Percentiles rank a stretch among this genome's conserved stretches.
Evolutionary conservation across 176 grass and related monocot genomes (phyloP).

Genomic region (Phyllostachys edulis): DNA sequence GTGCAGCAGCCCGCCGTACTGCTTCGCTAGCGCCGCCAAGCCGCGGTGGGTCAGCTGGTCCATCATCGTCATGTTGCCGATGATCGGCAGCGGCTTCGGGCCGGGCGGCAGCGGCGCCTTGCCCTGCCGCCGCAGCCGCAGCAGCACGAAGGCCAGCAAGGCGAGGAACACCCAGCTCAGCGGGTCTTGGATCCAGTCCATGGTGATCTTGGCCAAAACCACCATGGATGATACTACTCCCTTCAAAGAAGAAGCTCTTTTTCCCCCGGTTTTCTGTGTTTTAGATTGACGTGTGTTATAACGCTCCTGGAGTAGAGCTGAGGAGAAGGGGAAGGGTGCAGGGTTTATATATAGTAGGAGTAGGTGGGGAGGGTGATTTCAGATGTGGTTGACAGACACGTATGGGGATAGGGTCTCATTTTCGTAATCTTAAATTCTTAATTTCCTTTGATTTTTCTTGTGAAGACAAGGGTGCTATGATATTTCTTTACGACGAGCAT

Average conservation of each 20-base stretch:
- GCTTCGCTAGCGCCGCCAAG: conserved; percentile 60
- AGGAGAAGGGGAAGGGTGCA: neutral
- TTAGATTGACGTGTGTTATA: neutral
- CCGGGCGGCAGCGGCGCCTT: conserved; percentile 71
- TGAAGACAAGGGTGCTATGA: neutral
- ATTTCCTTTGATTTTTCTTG: neutral
- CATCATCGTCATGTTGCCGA: conserved; percentile 98
- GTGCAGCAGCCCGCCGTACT: conserved; percentile 68
- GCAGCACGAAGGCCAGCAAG: conserved; percentile 33
- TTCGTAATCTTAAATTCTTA: neutral
- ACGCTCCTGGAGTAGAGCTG: conserved; percentile 44
- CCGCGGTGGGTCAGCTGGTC: conserved; percentile 95
- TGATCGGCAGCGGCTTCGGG: conserved; percentile 60
- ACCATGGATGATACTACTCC: neutral
- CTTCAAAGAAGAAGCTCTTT: neutral
- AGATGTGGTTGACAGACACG: neutral
- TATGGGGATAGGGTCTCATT: neutral
- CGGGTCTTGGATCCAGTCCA: conserved; percentile 69
- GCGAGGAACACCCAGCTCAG: conserved; percentile 39
- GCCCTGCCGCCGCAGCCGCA: conserved; percentile 9
- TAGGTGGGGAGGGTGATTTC: conserved; percentile 8
- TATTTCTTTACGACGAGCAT: neutral
- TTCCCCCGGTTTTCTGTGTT: too few relatives aligned
- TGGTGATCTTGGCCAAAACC: conserved; percentile 17
- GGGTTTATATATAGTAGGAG: conserved; percentile 39